Evolutionary conservation across 2,329 filamentous ascomycete species (phyloP).

Genomic region (Colletotrichum cuscutae): DNA sequence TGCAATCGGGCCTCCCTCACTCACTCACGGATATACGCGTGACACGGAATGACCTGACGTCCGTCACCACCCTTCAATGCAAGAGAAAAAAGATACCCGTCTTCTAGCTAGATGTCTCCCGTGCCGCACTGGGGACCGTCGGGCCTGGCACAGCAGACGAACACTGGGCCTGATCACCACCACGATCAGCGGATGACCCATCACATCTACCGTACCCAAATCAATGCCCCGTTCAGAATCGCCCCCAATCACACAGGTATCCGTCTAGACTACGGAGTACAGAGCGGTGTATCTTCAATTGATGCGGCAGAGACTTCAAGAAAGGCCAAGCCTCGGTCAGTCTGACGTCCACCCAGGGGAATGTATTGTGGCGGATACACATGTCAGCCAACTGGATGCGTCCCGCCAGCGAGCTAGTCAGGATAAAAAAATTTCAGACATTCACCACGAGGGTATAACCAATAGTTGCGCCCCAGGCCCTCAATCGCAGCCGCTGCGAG

Average conservation of each 20-base stretch:
- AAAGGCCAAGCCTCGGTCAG: background rate
- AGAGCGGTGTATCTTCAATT: background rate
- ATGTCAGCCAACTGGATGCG: slow-evolving; percentile 22
- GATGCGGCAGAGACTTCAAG: background rate
- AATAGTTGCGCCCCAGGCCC: slow-evolving; percentile 8
- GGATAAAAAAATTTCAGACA: slow-evolving; percentile 3
- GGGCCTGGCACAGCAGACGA: slow-evolving; percentile 19
- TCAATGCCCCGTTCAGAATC: background rate
- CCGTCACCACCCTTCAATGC: slow-evolving; percentile 9
- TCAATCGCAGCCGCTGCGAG: background rate
- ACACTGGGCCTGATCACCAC: slow-evolving; percentile 30
- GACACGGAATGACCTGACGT: background rate
- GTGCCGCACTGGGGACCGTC: background rate
- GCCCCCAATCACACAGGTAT: background rate
- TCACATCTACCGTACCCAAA: background rate
- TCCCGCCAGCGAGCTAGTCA: slow-evolving; percentile 22
- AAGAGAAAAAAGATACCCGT: slow-evolving; percentile 4
- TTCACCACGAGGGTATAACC: background rate
- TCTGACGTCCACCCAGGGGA: background rate
- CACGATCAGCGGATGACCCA: slow-evolving; percentile 4
- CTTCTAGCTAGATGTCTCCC: background rate
- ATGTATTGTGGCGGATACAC: background rate
- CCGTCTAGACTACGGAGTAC: background rate
- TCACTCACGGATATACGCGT: background rate
- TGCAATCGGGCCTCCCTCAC: background rate